Percentiles rank a stretch among this genome's conserved stretches.
phyloP scores from a whole-genome alignment of 2,329 filamentous ascomycete species.

The Dothistroma pini region DNA sequence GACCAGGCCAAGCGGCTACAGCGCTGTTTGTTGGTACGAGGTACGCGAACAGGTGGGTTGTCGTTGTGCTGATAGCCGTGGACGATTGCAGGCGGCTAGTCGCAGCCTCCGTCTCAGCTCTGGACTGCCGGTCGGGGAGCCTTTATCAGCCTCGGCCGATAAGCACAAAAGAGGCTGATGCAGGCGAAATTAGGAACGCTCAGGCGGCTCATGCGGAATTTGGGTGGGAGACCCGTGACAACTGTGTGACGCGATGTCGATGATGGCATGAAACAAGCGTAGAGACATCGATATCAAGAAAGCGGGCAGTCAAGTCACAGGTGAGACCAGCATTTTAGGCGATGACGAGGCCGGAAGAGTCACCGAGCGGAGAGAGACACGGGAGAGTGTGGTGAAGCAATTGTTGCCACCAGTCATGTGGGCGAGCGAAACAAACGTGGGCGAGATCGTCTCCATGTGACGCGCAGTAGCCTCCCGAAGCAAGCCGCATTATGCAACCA shows the following conservation, averaged over 20 bases:
- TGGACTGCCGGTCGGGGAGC: background rate
- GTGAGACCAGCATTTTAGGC: background rate
- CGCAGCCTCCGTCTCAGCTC: background rate
- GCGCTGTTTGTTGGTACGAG: constrained; percentile 3
- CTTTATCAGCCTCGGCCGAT: background rate
- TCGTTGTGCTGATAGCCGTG: constrained; percentile 1
- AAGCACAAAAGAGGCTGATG: background rate
- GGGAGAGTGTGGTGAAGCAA: background rate
- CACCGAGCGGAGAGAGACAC: background rate
- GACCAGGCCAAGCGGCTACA: background rate
- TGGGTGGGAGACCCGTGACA: background rate
- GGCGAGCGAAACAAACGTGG: background rate
- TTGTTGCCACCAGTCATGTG: background rate
- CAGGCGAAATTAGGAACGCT: constrained; percentile 1
- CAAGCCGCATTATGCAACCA: background rate
- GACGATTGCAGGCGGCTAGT: background rate
- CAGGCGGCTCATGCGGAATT: background rate
- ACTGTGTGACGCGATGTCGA: background rate
- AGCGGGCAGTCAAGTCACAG: too few species aligned
- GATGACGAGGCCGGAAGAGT: background rate
- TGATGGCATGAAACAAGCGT: background rate
- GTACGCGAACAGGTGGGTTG: constrained; percentile 9
- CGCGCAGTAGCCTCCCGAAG: background rate
- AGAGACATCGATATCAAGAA: background rate
- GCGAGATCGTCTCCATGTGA: background rate